These are phyloP conservation scores for Hortiboletus rubellus DNA, from an alignment of 1,284 basidiomycete genomes.

Conservation along the genomic window DNA sequence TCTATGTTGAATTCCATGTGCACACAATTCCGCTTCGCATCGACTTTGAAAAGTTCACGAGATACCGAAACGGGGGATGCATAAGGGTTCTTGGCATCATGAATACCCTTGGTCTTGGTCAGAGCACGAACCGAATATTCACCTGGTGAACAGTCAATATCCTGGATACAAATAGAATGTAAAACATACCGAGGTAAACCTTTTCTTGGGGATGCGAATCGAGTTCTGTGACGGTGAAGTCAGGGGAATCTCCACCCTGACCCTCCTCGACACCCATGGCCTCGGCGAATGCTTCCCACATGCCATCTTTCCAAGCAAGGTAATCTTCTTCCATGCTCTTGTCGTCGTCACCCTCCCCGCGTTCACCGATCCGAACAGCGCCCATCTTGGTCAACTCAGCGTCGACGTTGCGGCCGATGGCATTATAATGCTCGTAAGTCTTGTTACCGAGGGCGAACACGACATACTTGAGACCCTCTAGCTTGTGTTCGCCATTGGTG, in stretches of 20 bases:
- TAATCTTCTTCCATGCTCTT: conserved; percentile 99
- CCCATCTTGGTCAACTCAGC: conserved; percentile 76
- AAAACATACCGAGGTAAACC: conserved; percentile 78
- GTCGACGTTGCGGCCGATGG: conserved; percentile 84
- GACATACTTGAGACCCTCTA: conserved; percentile 92
- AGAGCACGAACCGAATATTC: conserved; percentile 90
- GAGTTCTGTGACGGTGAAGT: conserved; percentile 90
- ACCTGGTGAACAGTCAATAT: conserved; percentile 42
- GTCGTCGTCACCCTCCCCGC: conserved; percentile 97
- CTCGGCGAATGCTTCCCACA: conserved; percentile 88
- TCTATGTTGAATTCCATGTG: conserved; percentile 95
- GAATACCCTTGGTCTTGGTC: conserved; percentile 88
- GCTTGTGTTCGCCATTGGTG: conserved; percentile 71
- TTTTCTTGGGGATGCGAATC: conserved; percentile 75
- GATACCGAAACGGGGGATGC: conserved; percentile 78
- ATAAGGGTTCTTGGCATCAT: conserved; percentile 97
- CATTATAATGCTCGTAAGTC: conserved; percentile 96
- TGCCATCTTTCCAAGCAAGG: conserved; percentile 97
- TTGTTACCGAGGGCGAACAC: conserved; percentile 94
- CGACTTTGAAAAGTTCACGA: conserved; percentile 81
- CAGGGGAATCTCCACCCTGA: conserved; percentile 91
- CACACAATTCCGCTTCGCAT: conserved; percentile 87
- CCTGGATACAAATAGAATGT: neutral
- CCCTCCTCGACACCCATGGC: conserved; percentile 92
- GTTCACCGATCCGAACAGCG: conserved; percentile 83